Conservation (phyloP, 1,284 basidiomycete species). For the Puccinia polysora region DNA sequence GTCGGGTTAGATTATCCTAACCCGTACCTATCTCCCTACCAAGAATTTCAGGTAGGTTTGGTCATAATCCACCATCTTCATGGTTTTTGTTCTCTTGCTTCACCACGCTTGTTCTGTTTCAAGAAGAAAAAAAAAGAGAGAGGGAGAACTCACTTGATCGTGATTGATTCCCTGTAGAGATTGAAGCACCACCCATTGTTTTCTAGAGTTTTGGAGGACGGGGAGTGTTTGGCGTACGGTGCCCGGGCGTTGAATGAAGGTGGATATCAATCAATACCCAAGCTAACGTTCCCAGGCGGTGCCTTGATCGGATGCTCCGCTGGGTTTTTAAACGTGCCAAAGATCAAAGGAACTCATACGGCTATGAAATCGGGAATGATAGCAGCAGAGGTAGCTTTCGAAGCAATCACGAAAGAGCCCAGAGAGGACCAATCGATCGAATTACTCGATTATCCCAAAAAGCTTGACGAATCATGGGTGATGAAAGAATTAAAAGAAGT, state of each 20-base stretch:
- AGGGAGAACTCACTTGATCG: conserved; percentile 42
- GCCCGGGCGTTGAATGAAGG: conserved; percentile 90
- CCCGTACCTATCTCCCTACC: conserved; percentile 86
- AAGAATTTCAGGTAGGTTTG: conserved; percentile 76
- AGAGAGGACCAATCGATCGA: conserved; percentile 58
- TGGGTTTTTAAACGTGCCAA: conserved; percentile 89
- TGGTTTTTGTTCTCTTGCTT: not conserved
- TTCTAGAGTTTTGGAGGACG: conserved; percentile 69
- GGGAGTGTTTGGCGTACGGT: conserved; percentile 80
- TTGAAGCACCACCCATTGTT: conserved; percentile 98
- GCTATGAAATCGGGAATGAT: conserved; percentile 99
- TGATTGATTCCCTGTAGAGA: conserved; percentile 58
- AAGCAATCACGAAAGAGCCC: conserved; percentile 48
- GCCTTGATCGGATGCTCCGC: conserved; percentile 92
- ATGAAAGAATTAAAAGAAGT: conserved; percentile 84
- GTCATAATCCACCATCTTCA: too few relatives aligned
- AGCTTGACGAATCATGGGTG: conserved; percentile 77
- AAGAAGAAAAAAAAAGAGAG: conserved; percentile 29
- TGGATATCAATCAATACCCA: conserved; percentile 86
- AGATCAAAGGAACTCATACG: conserved; percentile 99
- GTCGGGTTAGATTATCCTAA: conserved; percentile 92
- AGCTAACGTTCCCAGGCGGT: conserved; percentile 88
- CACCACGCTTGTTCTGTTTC: not conserved
- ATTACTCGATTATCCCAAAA: conserved; percentile 70
- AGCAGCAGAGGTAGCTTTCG: conserved; percentile 66